phyloP scores from a whole-genome alignment of 2,329 filamentous ascomycete species.

The Nannizziopsis arthrosporioides region DNA sequence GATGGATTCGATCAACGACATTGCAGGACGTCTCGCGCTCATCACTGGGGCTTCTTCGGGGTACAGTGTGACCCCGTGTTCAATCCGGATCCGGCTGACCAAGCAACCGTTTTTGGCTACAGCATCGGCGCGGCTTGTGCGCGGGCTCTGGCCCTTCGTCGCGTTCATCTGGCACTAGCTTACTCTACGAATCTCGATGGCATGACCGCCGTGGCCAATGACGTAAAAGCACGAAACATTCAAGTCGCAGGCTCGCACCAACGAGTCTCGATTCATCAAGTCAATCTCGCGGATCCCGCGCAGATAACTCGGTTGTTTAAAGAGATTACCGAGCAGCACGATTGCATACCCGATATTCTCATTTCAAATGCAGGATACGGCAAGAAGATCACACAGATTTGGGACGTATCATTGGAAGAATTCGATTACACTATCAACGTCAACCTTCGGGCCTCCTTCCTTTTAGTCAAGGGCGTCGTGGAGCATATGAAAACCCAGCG shows the following conservation, averaged over 20 bases:
- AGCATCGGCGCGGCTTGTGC: slow-evolving; percentile 53
- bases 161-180: slow-evolving; percentile 47
- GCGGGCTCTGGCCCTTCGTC: slow-evolving; percentile 41
- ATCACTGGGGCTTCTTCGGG: slow-evolving; percentile 52
- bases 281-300: slow-evolving; percentile 45
- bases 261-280: slow-evolving; percentile 44
- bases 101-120: not conserved
- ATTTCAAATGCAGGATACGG: slow-evolving; percentile 57
- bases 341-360: slow-evolving; percentile 49
- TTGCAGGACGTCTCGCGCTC: slow-evolving; percentile 45
- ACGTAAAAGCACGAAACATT: slow-evolving; percentile 27
- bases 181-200: slow-evolving; percentile 43
- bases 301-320: slow-evolving; percentile 45
- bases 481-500: slow-evolving; percentile 48
- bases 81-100: not conserved
- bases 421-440: slow-evolving; percentile 53
- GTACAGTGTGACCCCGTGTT: slow-evolving; percentile 28
- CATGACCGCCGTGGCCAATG: slow-evolving; percentile 36
- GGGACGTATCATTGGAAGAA: slow-evolving; percentile 52
- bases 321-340: slow-evolving; percentile 44
- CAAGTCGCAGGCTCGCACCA: slow-evolving; percentile 20
- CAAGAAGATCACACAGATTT: slow-evolving; percentile 45
- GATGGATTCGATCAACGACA: slow-evolving; percentile 32
- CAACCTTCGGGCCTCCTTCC: slow-evolving; percentile 52
- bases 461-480: slow-evolving; percentile 49